Conservation (phyloP, 495 filamentous ascomycete species). For the Chaetomium tenue region DNA sequence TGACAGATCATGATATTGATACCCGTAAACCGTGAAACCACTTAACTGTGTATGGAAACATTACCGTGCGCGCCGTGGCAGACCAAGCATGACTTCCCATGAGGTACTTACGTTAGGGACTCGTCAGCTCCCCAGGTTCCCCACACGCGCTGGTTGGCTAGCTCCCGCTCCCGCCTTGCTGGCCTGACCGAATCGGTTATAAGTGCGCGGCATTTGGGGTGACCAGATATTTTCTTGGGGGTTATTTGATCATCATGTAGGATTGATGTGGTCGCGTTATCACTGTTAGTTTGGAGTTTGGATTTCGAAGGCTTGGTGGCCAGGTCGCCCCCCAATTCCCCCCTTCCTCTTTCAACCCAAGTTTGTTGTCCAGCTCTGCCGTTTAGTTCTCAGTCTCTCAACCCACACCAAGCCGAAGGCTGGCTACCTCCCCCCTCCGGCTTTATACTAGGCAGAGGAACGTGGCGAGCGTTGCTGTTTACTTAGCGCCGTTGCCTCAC, state of each 20-base stretch:
- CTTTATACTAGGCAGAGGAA: background rate
- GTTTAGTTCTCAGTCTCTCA: background rate
- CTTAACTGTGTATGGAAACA: too few relatives aligned
- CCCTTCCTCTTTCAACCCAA: background rate
- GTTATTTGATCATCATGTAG: too few relatives aligned
- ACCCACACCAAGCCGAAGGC: background rate
- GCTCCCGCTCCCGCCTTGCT: background rate
- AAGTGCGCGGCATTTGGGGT: background rate
- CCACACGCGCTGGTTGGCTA: background rate
- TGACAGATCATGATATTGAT: too few relatives aligned
- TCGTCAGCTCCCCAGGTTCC: background rate
- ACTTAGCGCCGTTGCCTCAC: background rate
- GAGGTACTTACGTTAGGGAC: background rate
- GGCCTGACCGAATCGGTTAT: conserved; percentile 5
- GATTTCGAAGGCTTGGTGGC: too few relatives aligned
- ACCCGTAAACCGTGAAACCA: too few relatives aligned
- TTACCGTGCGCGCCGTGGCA: too few relatives aligned
- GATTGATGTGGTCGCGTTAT: too few relatives aligned
- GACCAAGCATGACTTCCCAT: too few relatives aligned
- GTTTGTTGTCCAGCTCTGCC: background rate
- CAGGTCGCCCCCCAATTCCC: background rate
- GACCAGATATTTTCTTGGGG: too few relatives aligned
- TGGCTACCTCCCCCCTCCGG: background rate
- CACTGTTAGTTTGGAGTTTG: too few relatives aligned
- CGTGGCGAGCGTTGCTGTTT: background rate